A percentile compares a stretch with the other conserved stretches of the same genome.
Conservation (phyloP, 2,329 filamentous ascomycete genomes). For the Trichoderma sp. region DNA sequence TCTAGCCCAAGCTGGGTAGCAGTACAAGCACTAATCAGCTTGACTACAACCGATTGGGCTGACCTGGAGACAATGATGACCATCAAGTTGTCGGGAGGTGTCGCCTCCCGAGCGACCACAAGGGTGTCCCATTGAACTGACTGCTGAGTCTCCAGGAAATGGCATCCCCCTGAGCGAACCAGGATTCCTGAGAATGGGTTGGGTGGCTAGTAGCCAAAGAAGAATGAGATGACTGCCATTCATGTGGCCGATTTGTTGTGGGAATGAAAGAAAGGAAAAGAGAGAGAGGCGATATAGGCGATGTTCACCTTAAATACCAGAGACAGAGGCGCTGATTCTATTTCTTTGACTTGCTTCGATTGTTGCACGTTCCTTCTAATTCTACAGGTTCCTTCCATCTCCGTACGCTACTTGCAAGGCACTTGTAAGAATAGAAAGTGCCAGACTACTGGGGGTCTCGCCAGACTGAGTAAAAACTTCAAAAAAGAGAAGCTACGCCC, state of each 20-base stretch:
- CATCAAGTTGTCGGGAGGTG: background rate
- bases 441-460: too few species aligned
- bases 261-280: background rate
- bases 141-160: conserved; percentile 22
- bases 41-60: background rate
- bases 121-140: background rate
- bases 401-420: too few species aligned
- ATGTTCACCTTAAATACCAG: too few species aligned
- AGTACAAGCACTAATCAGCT: conserved; percentile 5
- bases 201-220: conserved; percentile 22
- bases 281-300: background rate
- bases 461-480: too few species aligned
- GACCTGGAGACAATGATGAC: conserved; percentile 7
- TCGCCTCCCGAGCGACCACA: conserved; percentile 2
- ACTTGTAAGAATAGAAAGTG: too few species aligned
- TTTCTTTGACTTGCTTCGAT: too few species aligned
- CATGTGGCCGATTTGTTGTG: background rate
- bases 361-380: too few species aligned
- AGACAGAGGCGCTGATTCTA: too few species aligned
- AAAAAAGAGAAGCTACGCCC: too few species aligned
- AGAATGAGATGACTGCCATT: conserved; percentile 17
- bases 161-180: conserved; percentile 20
- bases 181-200: conserved; percentile 8
- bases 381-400: too few species aligned
- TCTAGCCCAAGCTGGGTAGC: background rate